Percentiles rank a stretch among this genome's conserved stretches.
Conservation (phyloP, 768 basidiomycete genomes). For the Tricholomella constricta region DNA sequence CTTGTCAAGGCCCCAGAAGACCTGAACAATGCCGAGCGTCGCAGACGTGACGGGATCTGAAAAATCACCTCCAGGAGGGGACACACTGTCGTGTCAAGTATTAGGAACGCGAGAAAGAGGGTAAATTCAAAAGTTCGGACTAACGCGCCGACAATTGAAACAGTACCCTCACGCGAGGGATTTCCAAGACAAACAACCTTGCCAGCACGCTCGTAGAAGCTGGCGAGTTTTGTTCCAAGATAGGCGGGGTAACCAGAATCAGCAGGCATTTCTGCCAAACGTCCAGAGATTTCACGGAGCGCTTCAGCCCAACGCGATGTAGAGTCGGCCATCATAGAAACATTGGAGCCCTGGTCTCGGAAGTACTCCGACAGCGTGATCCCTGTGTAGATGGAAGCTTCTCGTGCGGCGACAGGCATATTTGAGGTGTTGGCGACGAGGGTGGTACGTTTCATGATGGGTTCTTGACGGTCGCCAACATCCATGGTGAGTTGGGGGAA, state of each 20-base stretch:
- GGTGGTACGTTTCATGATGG: constrained; percentile 99
- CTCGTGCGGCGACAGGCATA: constrained; percentile 99
- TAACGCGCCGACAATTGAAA: constrained; percentile 98
- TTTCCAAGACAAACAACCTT: constrained; percentile 93
- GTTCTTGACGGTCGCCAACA: constrained; percentile 89
- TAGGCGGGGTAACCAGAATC: constrained; percentile 99
- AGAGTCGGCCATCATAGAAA: constrained; percentile 99
- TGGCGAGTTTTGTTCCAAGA: constrained; percentile 90
- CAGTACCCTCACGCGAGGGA: constrained; percentile 86
- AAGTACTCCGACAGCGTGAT: constrained; percentile 99
- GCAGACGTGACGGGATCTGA: constrained; percentile 98
- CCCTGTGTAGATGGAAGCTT: constrained; percentile 99
- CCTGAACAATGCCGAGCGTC: constrained; percentile 97
- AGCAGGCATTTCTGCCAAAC: constrained; percentile 99
- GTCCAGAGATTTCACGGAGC: constrained; percentile 97
- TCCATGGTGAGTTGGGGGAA: constrained; percentile 95
- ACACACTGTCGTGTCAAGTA: constrained; percentile 63
- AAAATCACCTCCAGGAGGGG: constrained; percentile 98
- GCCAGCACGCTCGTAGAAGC: constrained; percentile 98
- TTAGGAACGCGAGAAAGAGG: constrained; percentile 4
- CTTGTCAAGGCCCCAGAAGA: constrained; percentile 99
- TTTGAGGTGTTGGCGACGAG: constrained; percentile 99
- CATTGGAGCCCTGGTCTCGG: constrained; percentile 97
- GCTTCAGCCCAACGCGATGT: constrained; percentile 99
- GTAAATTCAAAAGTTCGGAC: constrained; percentile 33